Conservation (phyloP, 441 rosid species). For the Isatis lusitanica region DNA sequence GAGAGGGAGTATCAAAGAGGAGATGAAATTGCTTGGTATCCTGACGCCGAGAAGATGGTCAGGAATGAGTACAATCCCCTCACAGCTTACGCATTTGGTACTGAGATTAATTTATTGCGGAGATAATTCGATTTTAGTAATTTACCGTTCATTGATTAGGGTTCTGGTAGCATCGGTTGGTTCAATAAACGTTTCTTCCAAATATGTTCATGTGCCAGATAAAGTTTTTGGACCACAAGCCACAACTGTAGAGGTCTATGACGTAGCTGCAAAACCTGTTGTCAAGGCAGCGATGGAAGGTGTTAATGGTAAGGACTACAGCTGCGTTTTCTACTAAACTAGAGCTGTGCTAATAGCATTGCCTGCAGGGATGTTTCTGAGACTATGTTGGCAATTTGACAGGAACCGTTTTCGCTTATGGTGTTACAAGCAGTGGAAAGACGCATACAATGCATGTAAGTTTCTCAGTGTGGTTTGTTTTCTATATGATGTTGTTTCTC, state of each 20-base stretch:
- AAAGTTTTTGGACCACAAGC: constrained; percentile 91
- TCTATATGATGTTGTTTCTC: not conserved
- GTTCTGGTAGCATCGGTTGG: not conserved
- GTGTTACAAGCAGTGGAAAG: constrained; percentile 99
- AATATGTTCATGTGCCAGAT: constrained; percentile 51
- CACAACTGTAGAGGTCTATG: constrained; percentile 77
- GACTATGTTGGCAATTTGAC: constrained; percentile 29
- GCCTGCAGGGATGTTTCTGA: constrained; percentile 7
- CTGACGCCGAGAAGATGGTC: constrained; percentile 90
- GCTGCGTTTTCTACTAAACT: not conserved
- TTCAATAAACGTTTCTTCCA: constrained; percentile 2
- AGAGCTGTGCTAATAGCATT: constrained; percentile 8
- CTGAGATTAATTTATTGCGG: not conserved
- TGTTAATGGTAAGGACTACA: constrained; percentile 66
- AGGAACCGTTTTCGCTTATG: constrained; percentile 99
- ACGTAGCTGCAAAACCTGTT: constrained; percentile 91
- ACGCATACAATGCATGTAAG: constrained; percentile 99
- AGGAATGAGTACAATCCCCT: constrained; percentile 87
- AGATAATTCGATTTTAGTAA: not conserved
- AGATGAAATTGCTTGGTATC: constrained; percentile 94
- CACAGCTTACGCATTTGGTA: constrained; percentile 95
- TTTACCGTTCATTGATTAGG: not conserved
- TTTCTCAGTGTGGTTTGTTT: constrained; percentile 7
- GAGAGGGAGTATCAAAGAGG: constrained; percentile 95
- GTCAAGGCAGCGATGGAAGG: constrained; percentile 99